Base-by-base conservation (phyloP, 1,284 basidiomycete species). In the Sanguinoderma infundibulare region DNA sequence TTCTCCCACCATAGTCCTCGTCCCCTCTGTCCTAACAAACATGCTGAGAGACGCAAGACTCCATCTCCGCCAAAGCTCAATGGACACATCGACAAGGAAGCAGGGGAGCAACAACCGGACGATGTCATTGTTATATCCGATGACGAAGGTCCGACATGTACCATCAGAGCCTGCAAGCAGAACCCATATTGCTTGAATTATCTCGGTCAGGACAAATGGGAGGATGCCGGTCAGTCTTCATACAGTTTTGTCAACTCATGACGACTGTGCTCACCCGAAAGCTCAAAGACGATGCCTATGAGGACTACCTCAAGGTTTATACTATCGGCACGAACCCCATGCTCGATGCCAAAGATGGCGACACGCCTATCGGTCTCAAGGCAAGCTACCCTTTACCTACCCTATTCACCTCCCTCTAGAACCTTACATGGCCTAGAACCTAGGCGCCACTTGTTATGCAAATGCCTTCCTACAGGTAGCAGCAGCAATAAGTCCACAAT, bases 381-480 rank as follows among this genome's bases (percentile, higher is more conserved):
- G 93, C 90, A 69, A 14, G 75, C 64, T 51, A 26, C 46, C 44
- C 34, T 63, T 28, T 58, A 24, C 10, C 20, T 42, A 32, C 7
- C 39, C 47, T n/a, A n/a, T 35, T 38, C 42, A n/a, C 57, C 59
- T 53, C 15, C 12, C 20, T 32, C 28, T 54, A 24, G 53, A 60
- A 53, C 39, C 68, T 53, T 14, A 63, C n/a, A 2, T 35, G 24
- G 34, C 26, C 15, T 35, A 95, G 89, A 98, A 98, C 72, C 84
- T 97, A 17, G 95, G 95, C 14, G 95, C 95, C 14, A 97, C 95
- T 4, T 95, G 94, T 71, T 96, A 96, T 67, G 94, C 93, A 55
- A 97, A 97, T 74, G 93, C 94, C 5, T 96, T 92, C 66, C 81
- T 97, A 44, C 95, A 98, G 78, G 91, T 90, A 65, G 32, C 75